Evolutionary conservation across 805 yeast species (phyloP), one percentile per base, ranked within the genome.

Genomic region (Cyberlindnera subsufficiens): DNA sequence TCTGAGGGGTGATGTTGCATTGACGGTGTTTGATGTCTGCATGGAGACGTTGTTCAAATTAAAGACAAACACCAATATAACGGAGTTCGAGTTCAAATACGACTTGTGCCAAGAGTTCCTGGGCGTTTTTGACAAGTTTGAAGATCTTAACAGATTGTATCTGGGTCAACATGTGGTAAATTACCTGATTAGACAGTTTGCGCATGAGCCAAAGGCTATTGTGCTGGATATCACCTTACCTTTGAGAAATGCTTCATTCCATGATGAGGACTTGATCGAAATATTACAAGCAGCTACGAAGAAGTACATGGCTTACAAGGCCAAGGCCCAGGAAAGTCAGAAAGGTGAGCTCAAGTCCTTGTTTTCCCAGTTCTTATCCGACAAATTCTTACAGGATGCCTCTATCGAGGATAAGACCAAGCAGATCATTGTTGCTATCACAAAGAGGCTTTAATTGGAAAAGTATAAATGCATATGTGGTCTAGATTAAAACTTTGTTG

Each of bases 21-120:
- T 82, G 43, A 74, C 86, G 0, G 73, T 91, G 50, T 78, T 80
- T 68, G 79, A 91, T 68, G 65, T 58, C 80, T 55, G 80, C 81
- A 43, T 67, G 80, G 63, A 79, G 54, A 66, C 75, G 3, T 52
- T 80, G 27, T 49, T 40, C 36, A 42, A 39, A 5, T 40, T 45
- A 15, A 52, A 54, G 44, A 35, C 34, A 1, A 49, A 48, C 16
- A 49, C 48, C 29, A 42, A 59, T 8, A 58, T 42, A 13, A 42
- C 44, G 1, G 54, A 47, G 25, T 49, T 48, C 42, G 61, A 59
- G 27, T 60, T 60, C 42, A 52, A 67, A 40, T 68, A 71, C 39
- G 68, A 65, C 15, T 68, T 72, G 42, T 60, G 73, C 2, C 59
- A 68, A 47, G 69, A 66, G 32, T 74, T 78, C 47, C 63, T 89